Conservation (phyloP, 768 basidiomycete species). For the Leccinum barrowsii region DNA sequence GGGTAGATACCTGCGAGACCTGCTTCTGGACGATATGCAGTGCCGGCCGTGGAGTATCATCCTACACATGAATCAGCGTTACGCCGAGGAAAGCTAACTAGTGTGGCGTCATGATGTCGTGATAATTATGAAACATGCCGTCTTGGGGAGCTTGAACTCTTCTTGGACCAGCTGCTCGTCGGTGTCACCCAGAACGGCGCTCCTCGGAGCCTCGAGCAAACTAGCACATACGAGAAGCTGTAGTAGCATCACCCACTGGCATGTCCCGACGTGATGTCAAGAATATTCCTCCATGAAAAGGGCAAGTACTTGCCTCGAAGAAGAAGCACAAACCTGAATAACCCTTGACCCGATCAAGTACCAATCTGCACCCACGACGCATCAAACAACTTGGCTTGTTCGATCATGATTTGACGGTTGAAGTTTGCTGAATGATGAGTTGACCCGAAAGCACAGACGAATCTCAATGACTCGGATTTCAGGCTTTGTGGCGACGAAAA, state of each 20-base stretch:
- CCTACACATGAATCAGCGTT: constrained; percentile 35
- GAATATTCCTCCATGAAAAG: not conserved
- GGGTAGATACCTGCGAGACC: constrained; percentile 48
- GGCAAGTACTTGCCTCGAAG: not conserved
- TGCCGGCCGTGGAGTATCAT: constrained; percentile 50
- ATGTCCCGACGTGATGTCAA: not conserved
- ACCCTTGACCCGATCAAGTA: not conserved
- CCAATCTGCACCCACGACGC: not conserved
- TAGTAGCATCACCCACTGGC: not conserved
- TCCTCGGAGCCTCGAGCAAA: not conserved
- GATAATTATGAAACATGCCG: constrained; percentile 42
- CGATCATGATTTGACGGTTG: not conserved
- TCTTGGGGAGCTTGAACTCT: constrained; percentile 47
- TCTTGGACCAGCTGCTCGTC: constrained; percentile 17
- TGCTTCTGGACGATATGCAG: constrained; percentile 57
- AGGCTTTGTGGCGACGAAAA: not conserved
- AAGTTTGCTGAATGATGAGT: not conserved
- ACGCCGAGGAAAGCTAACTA: not conserved
- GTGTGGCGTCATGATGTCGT: constrained; percentile 32
- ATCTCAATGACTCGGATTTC: not conserved
- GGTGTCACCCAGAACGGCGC: constrained; percentile 9
- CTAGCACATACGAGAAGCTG: not conserved
- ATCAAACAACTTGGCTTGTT: not conserved
- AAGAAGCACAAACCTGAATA: not conserved
- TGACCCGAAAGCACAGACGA: not conserved